Base-by-base conservation (phyloP, 768 basidiomycete species). In the Amanita pseudoporphyria region DNA sequence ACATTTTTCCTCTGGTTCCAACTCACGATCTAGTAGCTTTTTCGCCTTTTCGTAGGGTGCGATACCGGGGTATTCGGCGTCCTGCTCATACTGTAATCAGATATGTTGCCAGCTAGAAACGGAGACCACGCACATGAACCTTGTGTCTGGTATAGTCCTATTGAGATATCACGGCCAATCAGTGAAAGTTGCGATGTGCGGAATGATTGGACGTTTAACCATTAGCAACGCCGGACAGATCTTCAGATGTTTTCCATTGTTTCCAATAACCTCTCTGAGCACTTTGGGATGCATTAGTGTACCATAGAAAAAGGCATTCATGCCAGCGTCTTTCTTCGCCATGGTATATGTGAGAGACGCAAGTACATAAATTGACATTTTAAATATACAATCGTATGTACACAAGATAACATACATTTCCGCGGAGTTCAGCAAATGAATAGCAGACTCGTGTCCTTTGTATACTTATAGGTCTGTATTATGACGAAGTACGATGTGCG, bases 281-380 rank as follows among this genome's bases (percentile, higher is more conserved):
- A 97, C 85, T 44, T 77, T 77, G 5, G 92, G 91, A 58, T 93
- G 89, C 73, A 94, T 81, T 18, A 97, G 69, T 0, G 89, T 95
- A 10, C 94, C 94, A 64, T 94, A 92, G 69, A 91, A 87, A 65
- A 93, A 94, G 14, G 82, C 82, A 44, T 32, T 50, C 49, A 43
- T 24, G 14, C 9, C 35, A 12, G 9, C 48, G 10, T 28, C 22
- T 9, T 19, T 47, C 26, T 13, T 26, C 9, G 26, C 12, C 46
- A 47, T 47, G 36, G 33, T 47, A 18, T 12, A 12, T 2, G 13
- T 28, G 28, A n/a, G 7, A 22, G 21, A 28, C 26, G 39, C 12
- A 13, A n/a, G 36, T n/a, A n/a, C n/a, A n/a, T n/a, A n/a, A n/a
- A n/a, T 40, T 22, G 38, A 6, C 38, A 22, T 40, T 18, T 16